Evolutionary conservation across 139 green algal genomes (phyloP).

Genomic region (Coelastrella sp.): DNA sequence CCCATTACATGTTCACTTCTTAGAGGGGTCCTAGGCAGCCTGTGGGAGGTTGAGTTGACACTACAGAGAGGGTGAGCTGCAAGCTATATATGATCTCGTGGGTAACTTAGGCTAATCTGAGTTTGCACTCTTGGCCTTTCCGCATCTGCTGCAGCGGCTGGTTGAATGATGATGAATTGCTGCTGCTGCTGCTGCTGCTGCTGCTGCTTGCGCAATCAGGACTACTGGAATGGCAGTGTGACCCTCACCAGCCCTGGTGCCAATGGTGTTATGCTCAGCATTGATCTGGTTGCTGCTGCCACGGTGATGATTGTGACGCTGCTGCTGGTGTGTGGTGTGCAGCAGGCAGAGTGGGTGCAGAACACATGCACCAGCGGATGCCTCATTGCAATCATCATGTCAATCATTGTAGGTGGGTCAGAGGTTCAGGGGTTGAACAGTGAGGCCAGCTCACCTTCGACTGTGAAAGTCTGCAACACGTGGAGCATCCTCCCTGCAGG

Average conservation of each 20-base stretch:
- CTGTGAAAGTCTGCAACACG: not conserved
- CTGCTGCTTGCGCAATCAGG: not conserved
- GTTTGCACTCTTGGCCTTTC: not conserved
- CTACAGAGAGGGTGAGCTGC: too few relatives aligned
- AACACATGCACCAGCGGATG: constrained; percentile 28
- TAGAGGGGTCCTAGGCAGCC: too few relatives aligned
- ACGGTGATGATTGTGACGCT: constrained; percentile 28
- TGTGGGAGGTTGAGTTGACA: too few relatives aligned
- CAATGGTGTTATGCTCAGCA: not conserved
- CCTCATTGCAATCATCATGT: constrained; percentile 36
- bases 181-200: not conserved
- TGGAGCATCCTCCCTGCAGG: too few relatives aligned
- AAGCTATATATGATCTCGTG: too few relatives aligned
- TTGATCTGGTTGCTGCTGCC: constrained; percentile 31
- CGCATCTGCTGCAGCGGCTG: not conserved
- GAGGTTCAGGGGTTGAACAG: not conserved
- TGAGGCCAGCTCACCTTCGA: not conserved
- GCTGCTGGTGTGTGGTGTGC: constrained; percentile 28
- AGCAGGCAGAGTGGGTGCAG: constrained; percentile 42
- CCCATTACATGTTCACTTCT: too few relatives aligned
- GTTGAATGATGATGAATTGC: not conserved
- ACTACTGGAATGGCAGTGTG: constrained; percentile 1
- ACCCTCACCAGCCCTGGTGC: not conserved
- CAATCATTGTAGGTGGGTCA: constrained; percentile 34
- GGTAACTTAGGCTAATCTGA: too few relatives aligned